Conservation (phyloP, 2,329 filamentous ascomycete species). For the Fusarium incarnatum region DNA sequence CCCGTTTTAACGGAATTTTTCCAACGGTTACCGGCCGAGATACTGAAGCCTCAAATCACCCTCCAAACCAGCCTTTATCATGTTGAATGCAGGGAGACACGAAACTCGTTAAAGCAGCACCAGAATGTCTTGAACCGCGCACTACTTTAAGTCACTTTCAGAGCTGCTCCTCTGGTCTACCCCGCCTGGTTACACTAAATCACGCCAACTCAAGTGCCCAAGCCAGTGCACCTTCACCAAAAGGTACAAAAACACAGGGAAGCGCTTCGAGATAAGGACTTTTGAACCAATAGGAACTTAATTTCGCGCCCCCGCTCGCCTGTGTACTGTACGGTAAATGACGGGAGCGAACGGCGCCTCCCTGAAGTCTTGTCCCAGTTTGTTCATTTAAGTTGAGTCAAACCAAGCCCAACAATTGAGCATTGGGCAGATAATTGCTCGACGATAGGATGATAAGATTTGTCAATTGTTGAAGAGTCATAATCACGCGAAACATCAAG, state of each 20-base stretch:
- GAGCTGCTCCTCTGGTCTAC: slow-evolving; percentile 39
- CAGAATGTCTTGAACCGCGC: slow-evolving; percentile 37
- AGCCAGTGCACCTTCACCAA: slow-evolving; percentile 44
- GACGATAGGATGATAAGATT: neutral
- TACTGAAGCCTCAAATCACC: neutral
- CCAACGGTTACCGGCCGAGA: slow-evolving; percentile 5
- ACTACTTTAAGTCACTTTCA: slow-evolving; percentile 38
- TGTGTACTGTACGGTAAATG: neutral
- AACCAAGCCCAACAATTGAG: neutral
- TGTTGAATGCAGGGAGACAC: slow-evolving; percentile 14
- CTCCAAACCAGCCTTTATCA: neutral
- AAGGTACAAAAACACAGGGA: slow-evolving; percentile 36
- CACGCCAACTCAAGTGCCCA: slow-evolving; percentile 35
- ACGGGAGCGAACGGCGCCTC: slow-evolving; percentile 36
- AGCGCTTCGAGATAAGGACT: slow-evolving; percentile 20
- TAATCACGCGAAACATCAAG: neutral
- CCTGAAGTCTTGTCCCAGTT: slow-evolving; percentile 7
- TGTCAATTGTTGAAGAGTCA: neutral
- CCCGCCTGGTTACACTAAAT: slow-evolving; percentile 19
- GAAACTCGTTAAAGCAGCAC: slow-evolving; percentile 41
- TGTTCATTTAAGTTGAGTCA: slow-evolving; percentile 20
- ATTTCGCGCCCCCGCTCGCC: slow-evolving; percentile 2
- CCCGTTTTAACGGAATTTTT: neutral
- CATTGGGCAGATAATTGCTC: neutral
- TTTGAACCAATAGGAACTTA: slow-evolving; percentile 38